Conservation (phyloP, 2,329 filamentous ascomycete species). For the Stromatinia cepivora region DNA sequence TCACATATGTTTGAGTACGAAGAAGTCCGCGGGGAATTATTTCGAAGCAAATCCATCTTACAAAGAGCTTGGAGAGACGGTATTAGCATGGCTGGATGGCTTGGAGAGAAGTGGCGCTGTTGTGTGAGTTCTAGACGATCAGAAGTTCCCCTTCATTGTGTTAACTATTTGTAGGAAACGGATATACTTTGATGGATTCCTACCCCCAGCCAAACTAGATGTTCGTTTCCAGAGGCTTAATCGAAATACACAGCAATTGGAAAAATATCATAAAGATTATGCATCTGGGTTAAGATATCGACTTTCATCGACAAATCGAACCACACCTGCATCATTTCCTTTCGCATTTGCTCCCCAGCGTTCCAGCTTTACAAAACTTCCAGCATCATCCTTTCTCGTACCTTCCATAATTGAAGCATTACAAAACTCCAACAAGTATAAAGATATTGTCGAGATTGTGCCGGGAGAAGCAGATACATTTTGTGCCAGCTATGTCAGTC, state of each 20-base stretch:
- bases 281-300: conserved; percentile 26
- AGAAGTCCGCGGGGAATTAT: conserved; percentile 45
- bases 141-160: not conserved
- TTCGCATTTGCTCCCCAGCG: conserved; percentile 32
- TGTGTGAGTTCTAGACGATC: conserved; percentile 51
- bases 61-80: conserved; percentile 58
- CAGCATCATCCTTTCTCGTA: conserved; percentile 67
- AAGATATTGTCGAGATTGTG: conserved; percentile 56
- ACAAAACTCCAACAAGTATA: conserved; percentile 46
- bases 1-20: conserved; percentile 52
- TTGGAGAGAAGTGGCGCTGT: conserved; percentile 56
- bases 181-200: conserved; percentile 83
- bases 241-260: conserved; percentile 33
- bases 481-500: conserved; percentile 67
- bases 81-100: conserved; percentile 62
- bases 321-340: conserved; percentile 15
- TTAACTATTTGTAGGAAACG: conserved; percentile 51
- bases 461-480: conserved; percentile 83
- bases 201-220: conserved; percentile 54
- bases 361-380: conserved; percentile 41
- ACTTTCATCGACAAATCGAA: conserved; percentile 17
- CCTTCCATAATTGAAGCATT: conserved; percentile 74
- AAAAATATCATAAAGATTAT: conserved; percentile 33
- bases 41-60: conserved; percentile 61
- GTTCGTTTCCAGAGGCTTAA: conserved; percentile 35